Evolutionary conservation across 306 rosid species (phyloP).

Genomic region (Lotus japonicus): DNA sequence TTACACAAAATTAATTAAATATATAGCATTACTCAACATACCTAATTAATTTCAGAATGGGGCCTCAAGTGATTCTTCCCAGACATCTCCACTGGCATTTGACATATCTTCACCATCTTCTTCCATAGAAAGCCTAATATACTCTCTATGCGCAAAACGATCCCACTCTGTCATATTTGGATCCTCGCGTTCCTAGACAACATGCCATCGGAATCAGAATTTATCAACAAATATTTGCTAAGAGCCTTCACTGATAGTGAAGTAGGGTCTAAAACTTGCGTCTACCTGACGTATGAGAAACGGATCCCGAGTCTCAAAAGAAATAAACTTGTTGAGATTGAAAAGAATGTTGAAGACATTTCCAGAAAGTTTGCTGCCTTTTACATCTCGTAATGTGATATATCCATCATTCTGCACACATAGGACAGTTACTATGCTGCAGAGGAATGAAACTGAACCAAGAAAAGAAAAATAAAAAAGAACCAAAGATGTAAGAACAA

Average conservation of each 20-base stretch:
- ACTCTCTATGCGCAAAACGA: slow-evolving; percentile 98
- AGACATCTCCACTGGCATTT: slow-evolving; percentile 97
- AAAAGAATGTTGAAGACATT: slow-evolving; percentile 92
- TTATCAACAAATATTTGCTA: slow-evolving; percentile 13
- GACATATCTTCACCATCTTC: slow-evolving; percentile 99
- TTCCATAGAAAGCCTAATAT: slow-evolving; percentile 98
- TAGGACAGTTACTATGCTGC: slow-evolving; percentile 11
- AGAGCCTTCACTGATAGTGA: slow-evolving; percentile 2
- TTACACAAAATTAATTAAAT: background rate
- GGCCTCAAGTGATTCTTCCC: slow-evolving; percentile 99
- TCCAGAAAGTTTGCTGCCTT: slow-evolving; percentile 94
- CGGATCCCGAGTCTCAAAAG: slow-evolving; percentile 96
- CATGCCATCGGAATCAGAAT: slow-evolving; percentile 19
- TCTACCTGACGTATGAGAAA: slow-evolving; percentile 95
- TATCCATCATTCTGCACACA: slow-evolving; percentile 72
- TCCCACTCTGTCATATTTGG: slow-evolving; percentile 99
- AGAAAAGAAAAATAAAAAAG: background rate
- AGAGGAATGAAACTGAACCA: slow-evolving; percentile 18
- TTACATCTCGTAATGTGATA: slow-evolving; percentile 69
- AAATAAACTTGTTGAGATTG: slow-evolving; percentile 97
- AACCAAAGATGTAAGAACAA: background rate
- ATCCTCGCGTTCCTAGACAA: slow-evolving; percentile 91
- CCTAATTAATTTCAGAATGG: slow-evolving; percentile 68
- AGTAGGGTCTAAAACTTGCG: slow-evolving; percentile 14
- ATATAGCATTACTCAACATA: slow-evolving; percentile 12